Evolutionary conservation across 208 protist genomes (phyloP).

Genomic region (Angomonas ambiguus): DNA sequence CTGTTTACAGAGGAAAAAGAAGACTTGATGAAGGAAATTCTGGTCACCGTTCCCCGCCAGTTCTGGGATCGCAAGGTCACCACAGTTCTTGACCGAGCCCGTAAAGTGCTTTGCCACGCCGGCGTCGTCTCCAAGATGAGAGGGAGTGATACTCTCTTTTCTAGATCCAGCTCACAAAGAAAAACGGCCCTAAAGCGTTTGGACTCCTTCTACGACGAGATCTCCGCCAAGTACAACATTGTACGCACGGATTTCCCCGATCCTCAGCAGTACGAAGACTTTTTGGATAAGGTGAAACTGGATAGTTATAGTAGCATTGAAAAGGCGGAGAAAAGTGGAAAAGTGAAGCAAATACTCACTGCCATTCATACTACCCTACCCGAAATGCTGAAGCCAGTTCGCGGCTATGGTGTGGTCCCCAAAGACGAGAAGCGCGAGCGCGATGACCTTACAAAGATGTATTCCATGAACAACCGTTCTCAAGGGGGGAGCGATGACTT

Average conservation of each 20-base stretch:
- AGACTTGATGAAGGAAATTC: constrained; percentile 82
- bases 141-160: constrained; percentile 62
- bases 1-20: constrained; percentile 78
- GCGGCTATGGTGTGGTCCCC: not conserved
- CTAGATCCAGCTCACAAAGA: constrained; percentile 67
- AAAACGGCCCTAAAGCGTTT: constrained; percentile 51
- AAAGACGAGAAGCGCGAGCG: constrained; percentile 24
- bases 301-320: constrained; percentile 52
- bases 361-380: constrained; percentile 58
- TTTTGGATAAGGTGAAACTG: constrained; percentile 62
- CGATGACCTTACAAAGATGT: constrained; percentile 37
- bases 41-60: constrained; percentile 73
- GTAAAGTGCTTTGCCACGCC: constrained; percentile 85
- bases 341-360: constrained; percentile 36
- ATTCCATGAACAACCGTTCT: constrained; percentile 28
- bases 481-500: constrained; percentile 27
- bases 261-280: constrained; percentile 31
- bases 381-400: constrained; percentile 46
- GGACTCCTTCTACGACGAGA: constrained; percentile 45
- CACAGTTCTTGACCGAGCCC: constrained; percentile 83
- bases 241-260: constrained; percentile 56
- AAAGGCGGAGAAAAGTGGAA: constrained; percentile 64
- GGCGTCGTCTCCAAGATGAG: constrained; percentile 70
- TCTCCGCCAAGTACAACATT: constrained; percentile 55
- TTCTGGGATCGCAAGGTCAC: constrained; percentile 88